Base-by-base conservation (phyloP, 257 asterid genomes). In the Penstemon newberryi region DNA sequence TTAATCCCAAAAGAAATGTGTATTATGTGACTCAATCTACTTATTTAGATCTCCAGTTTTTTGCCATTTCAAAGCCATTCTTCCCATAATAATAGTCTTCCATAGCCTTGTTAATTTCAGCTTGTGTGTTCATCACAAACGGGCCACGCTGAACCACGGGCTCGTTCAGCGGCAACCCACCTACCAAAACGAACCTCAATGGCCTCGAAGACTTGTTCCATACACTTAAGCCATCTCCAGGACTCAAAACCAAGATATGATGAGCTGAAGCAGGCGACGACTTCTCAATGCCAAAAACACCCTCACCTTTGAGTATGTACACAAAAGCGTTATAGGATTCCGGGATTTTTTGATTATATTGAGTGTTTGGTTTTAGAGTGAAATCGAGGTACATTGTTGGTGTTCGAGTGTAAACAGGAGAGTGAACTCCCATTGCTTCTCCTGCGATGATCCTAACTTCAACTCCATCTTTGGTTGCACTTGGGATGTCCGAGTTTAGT, bases 101-200 rank as follows among this genome's bases (percentile, higher is more conserved):
- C 18, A 88, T 82, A 7, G 98, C 82, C 77, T 81, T 78, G 50
- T 90, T 88, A 45, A 90, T 86, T 61, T 92, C 95, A 53, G 87
- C 95, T 52, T 90, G 87, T 8, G 98, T 82, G 80, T 90, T 92
- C 98, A 92, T 92, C 81, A 92, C 98, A 79, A 92, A 92, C 6
- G 98, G 98, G 60, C 98, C 98, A 56, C 85, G 85, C 76, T 88
- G 96, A 54, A 77, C 95, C 12, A 92, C 93, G 2, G 97, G 94
- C 54, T 92, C 98, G 45, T 84, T 84, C 7, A 92, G 74, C 13
- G 98, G 98, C 74, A 83, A 74, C 41, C 98, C 98, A 6, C 87
- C 89, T 3, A 88, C 83, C 76, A 92, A 58, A 58, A 92, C 79
- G 73, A 88, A 90, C 79, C 94, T 85, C 79, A 92, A 60, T 42